Percentiles rank a stretch among this genome's conserved stretches.
phyloP scores from a whole-genome alignment of 345 rosid genomes.

The Aquilaria sinensis region DNA sequence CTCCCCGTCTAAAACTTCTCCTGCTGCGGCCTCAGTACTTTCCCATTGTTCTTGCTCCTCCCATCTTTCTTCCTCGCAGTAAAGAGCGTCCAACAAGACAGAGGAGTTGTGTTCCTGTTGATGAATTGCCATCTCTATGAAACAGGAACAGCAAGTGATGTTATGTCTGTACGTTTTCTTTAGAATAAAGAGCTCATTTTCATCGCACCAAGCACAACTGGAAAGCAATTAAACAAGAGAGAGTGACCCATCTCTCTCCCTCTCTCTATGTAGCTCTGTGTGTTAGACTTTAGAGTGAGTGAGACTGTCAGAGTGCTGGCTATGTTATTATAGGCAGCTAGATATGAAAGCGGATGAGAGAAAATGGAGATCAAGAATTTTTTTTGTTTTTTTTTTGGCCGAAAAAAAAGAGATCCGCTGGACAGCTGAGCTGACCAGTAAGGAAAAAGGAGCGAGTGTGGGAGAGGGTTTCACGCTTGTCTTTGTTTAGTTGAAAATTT shows the following conservation, averaged over 20 bases:
- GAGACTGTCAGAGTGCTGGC: slow-evolving; percentile 1
- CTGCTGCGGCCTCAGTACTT: slow-evolving; percentile 12
- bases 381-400: no score
- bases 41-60: slow-evolving; percentile 36
- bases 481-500: slow-evolving; percentile 20
- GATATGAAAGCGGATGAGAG: background rate
- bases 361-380: no score
- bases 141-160: slow-evolving; percentile 25
- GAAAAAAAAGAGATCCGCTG: no score
- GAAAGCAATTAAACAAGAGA: background rate
- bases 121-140: slow-evolving; percentile 49
- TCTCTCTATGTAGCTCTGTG: slow-evolving; percentile 6
- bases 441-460: slow-evolving; percentile 21
- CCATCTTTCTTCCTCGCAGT: slow-evolving; percentile 74
- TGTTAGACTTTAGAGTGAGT: background rate
- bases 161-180: no score
- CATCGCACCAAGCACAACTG: no score
- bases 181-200: no score
- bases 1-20: slow-evolving; percentile 18
- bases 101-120: slow-evolving; percentile 27
- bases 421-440: slow-evolving; percentile 1
- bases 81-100: slow-evolving; percentile 48
- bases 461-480: slow-evolving; percentile 49
- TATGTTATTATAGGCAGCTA: slow-evolving; percentile 3
- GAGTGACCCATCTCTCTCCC: slow-evolving; percentile 24